Evolutionary conservation across 306 rosid genomes (phyloP).

Genomic region (Casuarina cunninghamiana): DNA sequence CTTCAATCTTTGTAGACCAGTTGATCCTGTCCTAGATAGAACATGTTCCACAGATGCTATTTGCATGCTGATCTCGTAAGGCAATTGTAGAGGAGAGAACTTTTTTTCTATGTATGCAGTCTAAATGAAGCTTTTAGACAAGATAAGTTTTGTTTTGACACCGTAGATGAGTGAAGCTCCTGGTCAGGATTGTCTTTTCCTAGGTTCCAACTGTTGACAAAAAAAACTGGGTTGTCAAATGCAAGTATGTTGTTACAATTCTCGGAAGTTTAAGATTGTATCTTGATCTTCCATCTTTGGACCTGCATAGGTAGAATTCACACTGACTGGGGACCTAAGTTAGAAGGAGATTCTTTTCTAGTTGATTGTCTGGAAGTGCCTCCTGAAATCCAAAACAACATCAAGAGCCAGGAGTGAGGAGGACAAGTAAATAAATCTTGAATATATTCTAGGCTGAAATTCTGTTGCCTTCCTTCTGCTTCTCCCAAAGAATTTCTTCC

Average conservation of each 20-base stretch:
- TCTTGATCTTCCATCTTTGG: background rate
- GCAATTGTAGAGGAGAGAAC: background rate
- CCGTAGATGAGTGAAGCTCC: background rate
- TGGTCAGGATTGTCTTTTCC: constrained; percentile 2
- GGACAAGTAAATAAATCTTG: background rate
- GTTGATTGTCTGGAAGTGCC: background rate
- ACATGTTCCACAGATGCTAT: background rate
- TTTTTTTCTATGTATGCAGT: background rate
- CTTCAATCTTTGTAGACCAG: background rate
- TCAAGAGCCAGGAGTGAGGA: background rate
- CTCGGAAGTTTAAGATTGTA: background rate
- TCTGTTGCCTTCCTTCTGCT: background rate
- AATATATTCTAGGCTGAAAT: background rate
- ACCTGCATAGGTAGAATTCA: background rate
- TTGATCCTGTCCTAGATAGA: background rate
- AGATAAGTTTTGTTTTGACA: background rate
- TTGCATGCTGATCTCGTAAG: background rate
- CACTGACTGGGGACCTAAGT: background rate
- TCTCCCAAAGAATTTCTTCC: background rate
- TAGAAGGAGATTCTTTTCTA: background rate
- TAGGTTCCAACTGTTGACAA: background rate
- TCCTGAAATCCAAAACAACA: background rate
- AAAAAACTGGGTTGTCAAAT: background rate
- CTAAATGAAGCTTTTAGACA: background rate
- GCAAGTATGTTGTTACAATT: background rate